These are phyloP conservation scores for Penicillium sp. DNA, from an alignment of 2,329 filamentous ascomycete species.

Conservation along the genomic window DNA sequence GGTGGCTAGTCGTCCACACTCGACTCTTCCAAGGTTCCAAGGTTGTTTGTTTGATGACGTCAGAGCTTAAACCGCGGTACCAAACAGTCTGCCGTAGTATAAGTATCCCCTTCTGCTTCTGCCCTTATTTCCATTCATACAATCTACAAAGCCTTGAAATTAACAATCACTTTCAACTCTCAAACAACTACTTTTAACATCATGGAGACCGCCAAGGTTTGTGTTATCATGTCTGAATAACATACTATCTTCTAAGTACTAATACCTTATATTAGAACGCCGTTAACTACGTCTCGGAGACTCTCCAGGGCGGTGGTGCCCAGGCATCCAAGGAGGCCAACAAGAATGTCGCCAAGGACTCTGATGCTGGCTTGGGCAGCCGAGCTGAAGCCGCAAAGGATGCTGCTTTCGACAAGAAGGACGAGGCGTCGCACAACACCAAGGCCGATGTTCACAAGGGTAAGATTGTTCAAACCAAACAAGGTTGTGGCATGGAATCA, in stretches of 20 bases:
- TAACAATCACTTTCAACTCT: not conserved
- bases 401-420: constrained; percentile 51
- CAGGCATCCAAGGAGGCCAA: constrained; percentile 65
- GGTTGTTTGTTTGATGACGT: not conserved
- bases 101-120: not conserved
- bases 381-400: constrained; percentile 53
- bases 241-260: not conserved
- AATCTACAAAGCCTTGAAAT: not conserved
- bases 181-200: not conserved
- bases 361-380: constrained; percentile 50
- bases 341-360: constrained; percentile 65
- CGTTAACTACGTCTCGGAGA: constrained; percentile 66
- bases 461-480: not conserved
- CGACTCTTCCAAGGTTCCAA: not conserved
- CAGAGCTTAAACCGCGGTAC: not conserved
- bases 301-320: constrained; percentile 55
- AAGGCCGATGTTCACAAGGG: constrained; percentile 11
- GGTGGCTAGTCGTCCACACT: not conserved
- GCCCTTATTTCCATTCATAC: not conserved
- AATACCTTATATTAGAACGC: constrained; percentile 44
- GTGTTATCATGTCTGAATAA: not conserved
- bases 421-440: constrained; percentile 50
- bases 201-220: constrained; percentile 11
- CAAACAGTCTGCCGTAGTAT: not conserved
- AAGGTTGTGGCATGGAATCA: not conserved